Evolutionary conservation across 129 eudicot species (phyloP).

Genomic region (Ambrosia artemisiifolia): DNA sequence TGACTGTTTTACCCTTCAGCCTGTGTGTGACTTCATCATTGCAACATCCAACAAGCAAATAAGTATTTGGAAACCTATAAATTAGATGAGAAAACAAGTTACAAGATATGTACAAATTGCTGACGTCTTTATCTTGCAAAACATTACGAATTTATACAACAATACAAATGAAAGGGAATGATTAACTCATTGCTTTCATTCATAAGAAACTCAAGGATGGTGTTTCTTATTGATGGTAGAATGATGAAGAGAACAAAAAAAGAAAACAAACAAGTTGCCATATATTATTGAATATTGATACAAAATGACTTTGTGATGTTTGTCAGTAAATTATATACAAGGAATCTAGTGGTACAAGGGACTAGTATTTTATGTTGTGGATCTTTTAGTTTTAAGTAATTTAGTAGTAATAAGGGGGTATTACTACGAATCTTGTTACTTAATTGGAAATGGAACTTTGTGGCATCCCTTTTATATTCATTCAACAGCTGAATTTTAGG

Average conservation of each 20-base stretch:
- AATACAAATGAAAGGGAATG: not conserved
- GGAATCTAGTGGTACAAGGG: not conserved
- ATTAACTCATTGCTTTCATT: not conserved
- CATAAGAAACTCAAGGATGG: not conserved
- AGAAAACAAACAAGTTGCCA: not conserved
- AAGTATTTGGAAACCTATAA: slow-evolving; percentile 72
- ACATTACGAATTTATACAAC: not conserved
- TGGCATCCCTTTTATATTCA: not conserved
- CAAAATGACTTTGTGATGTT: no score
- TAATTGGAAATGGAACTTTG: not conserved
- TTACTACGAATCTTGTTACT: no score
- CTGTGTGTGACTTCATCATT: slow-evolving; percentile 72
- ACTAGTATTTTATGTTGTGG: not conserved
- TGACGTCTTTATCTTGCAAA: not conserved
- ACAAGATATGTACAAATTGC: not conserved
- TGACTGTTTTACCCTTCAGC: slow-evolving; percentile 89
- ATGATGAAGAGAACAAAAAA: not conserved
- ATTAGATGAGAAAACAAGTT: slow-evolving; percentile 22
- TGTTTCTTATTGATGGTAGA: not conserved
- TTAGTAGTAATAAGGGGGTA: not conserved
- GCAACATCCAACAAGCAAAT: slow-evolving; percentile 85
- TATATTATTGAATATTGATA: not conserved
- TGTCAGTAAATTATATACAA: not conserved
- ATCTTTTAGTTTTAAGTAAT: not conserved
- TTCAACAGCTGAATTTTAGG: not conserved